phyloP scores from a whole-genome alignment of 2,329 filamentous ascomycete genomes.

The Sphaerostilbella broomeana region DNA sequence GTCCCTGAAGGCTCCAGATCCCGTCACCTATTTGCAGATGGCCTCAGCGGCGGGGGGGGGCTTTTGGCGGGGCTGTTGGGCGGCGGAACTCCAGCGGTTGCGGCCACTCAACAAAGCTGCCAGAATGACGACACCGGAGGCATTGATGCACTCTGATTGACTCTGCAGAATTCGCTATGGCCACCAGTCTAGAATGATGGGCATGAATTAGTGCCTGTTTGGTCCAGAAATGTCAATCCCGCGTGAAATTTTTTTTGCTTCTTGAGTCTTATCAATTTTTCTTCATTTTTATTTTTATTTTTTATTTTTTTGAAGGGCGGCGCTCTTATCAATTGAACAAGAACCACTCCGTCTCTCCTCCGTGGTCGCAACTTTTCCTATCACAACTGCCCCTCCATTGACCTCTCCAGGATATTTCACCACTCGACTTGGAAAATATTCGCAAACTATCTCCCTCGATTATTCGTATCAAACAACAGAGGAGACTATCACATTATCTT shows the following conservation, averaged over 20 bases:
- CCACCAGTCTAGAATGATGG: background rate
- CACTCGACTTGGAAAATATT: too few species aligned
- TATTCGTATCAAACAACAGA: slow-evolving; percentile 15
- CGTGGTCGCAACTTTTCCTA: slow-evolving; percentile 2
- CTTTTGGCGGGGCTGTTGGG: too few species aligned
- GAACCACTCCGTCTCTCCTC: background rate
- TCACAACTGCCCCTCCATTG: slow-evolving; percentile 12
- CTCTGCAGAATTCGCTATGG: background rate
- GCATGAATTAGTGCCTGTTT: background rate
- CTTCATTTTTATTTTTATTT: background rate
- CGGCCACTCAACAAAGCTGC: slow-evolving; percentile 3
- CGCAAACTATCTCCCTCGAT: background rate
- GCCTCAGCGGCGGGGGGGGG: too few species aligned
- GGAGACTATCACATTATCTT: too few species aligned
- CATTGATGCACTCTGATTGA: background rate
- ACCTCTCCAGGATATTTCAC: slow-evolving; percentile 2
- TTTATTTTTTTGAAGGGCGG: background rate
- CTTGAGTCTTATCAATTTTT: slow-evolving; percentile 3
- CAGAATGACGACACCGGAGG: slow-evolving; percentile 8
- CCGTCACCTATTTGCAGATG: too few species aligned
- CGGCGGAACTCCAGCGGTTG: too few species aligned
- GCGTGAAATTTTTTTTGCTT: background rate
- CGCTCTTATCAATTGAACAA: background rate
- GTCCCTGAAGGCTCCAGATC: too few species aligned
- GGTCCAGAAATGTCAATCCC: background rate